Percentiles rank a stretch among this genome's conserved stretches.
phyloP scores from a whole-genome alignment of 805 yeast species.

The Hanseniaspora pseudoguilliermondii region DNA sequence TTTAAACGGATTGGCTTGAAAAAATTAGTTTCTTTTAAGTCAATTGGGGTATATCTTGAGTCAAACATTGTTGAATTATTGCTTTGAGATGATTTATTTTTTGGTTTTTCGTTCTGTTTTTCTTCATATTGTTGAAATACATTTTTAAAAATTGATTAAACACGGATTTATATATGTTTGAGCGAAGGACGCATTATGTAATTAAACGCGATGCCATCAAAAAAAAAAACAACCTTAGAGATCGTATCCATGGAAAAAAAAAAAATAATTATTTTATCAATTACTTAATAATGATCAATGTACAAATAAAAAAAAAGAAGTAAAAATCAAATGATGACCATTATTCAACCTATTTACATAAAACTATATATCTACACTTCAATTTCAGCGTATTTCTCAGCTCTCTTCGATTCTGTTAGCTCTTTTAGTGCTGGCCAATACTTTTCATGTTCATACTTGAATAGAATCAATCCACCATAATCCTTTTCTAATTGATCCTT shows the following conservation, averaged over 20 bases:
- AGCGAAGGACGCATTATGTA: too few species aligned
- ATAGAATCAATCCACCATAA: slow-evolving; percentile 77
- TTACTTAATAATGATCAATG: too few species aligned
- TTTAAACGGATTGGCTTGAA: slow-evolving; percentile 38
- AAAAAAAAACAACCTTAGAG: too few species aligned
- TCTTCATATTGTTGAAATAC: background rate
- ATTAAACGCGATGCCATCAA: too few species aligned
- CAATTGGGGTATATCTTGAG: slow-evolving; percentile 16
- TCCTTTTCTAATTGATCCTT: slow-evolving; percentile 64
- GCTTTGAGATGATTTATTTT: background rate
- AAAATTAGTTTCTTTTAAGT: slow-evolving; percentile 27
- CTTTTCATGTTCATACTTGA: slow-evolving; percentile 62
- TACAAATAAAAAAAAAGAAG: too few species aligned
- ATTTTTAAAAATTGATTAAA: too few species aligned
- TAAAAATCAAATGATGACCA: too few species aligned
- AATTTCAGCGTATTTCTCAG: background rate
- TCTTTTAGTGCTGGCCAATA: slow-evolving; percentile 48
- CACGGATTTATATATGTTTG: too few species aligned
- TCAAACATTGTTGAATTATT: background rate
- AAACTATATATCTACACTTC: background rate
- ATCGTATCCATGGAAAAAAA: too few species aligned
- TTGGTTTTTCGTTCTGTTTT: background rate
- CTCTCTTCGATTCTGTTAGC: background rate
- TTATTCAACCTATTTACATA: background rate
- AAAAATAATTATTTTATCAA: too few species aligned